Conservation (phyloP, 352 stramenopile species). For the Globisporangium canariense region DNA sequence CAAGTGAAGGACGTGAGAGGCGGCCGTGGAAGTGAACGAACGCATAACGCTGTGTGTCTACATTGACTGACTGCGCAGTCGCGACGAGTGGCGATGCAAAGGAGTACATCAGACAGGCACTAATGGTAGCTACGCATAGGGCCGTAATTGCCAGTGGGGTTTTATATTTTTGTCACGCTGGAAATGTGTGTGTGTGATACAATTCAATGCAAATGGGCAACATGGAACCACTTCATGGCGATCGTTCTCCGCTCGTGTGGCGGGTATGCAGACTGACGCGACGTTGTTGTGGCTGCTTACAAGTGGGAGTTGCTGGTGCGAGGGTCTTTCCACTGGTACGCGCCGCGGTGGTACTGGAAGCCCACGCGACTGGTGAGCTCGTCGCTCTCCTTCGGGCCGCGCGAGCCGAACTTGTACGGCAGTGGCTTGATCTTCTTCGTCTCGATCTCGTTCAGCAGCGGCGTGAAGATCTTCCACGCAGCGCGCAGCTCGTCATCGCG, state of each 20-base stretch:
- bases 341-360: slow-evolving; percentile 77
- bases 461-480: slow-evolving; percentile 98
- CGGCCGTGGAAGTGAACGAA: too few species aligned
- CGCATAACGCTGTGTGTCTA: too few species aligned
- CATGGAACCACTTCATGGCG: neutral
- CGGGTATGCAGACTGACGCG: neutral
- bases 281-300: slow-evolving; percentile 18
- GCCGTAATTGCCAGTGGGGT: neutral
- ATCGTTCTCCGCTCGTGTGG: neutral
- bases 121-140: neutral
- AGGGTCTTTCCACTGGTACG: slow-evolving; percentile 67
- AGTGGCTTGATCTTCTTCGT: slow-evolving; percentile 87
- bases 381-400: slow-evolving; percentile 91
- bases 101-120: too few species aligned
- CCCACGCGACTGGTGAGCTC: slow-evolving; percentile 59
- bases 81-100: too few species aligned
- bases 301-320: slow-evolving; percentile 45
- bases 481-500: slow-evolving; percentile 95
- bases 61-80: too few species aligned
- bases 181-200: neutral
- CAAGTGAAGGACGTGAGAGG: too few species aligned
- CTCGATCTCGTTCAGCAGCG: slow-evolving; percentile 96
- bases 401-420: slow-evolving; percentile 92
- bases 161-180: slow-evolving; percentile 1
- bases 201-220: neutral